phyloP scores from a whole-genome alignment of 495 filamentous ascomycete genomes.

The Neurospora sp. region DNA sequence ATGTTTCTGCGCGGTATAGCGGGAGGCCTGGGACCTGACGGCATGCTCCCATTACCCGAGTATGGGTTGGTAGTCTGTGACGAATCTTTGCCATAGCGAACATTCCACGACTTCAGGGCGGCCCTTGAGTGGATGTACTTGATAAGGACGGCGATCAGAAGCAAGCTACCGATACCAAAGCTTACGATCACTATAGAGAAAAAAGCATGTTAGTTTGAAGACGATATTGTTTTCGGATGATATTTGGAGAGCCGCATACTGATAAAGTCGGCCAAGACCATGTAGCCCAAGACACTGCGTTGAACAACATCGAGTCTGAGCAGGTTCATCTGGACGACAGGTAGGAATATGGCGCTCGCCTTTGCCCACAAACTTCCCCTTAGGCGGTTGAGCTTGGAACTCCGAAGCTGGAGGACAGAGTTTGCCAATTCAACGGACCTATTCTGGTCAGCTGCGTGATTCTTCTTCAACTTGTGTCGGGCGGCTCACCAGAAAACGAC shows the following conservation, averaged over 20 bases:
- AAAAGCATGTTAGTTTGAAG: neutral
- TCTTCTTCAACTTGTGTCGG: neutral
- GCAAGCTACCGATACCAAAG: slow-evolving; percentile 27
- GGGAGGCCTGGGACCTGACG: slow-evolving; percentile 4
- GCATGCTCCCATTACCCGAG: neutral
- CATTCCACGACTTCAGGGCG: slow-evolving; percentile 27
- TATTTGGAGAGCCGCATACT: slow-evolving; percentile 20
- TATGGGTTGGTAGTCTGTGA: slow-evolving; percentile 6
- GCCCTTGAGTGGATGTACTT: slow-evolving; percentile 37
- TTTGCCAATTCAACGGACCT: slow-evolving; percentile 31
- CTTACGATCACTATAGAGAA: slow-evolving; percentile 30
- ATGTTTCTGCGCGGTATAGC: slow-evolving; percentile 13
- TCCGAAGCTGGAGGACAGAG: slow-evolving; percentile 25
- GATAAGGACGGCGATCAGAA: slow-evolving; percentile 31
- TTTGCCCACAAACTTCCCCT: slow-evolving; percentile 27
- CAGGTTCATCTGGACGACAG: slow-evolving; percentile 26
- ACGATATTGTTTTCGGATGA: neutral
- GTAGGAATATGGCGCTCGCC: slow-evolving; percentile 22
- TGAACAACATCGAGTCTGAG: slow-evolving; percentile 21
- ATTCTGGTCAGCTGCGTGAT: neutral
- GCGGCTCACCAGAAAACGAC: slow-evolving; percentile 32
- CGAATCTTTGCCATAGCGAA: slow-evolving; percentile 19
- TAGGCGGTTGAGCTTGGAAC: slow-evolving; percentile 10
- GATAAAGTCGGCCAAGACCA: slow-evolving; percentile 30
- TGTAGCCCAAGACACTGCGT: slow-evolving; percentile 20